These are phyloP conservation scores for Wickerhamomyces hampshirensis DNA, from an alignment of 805 yeast species.

Conservation along the genomic window DNA sequence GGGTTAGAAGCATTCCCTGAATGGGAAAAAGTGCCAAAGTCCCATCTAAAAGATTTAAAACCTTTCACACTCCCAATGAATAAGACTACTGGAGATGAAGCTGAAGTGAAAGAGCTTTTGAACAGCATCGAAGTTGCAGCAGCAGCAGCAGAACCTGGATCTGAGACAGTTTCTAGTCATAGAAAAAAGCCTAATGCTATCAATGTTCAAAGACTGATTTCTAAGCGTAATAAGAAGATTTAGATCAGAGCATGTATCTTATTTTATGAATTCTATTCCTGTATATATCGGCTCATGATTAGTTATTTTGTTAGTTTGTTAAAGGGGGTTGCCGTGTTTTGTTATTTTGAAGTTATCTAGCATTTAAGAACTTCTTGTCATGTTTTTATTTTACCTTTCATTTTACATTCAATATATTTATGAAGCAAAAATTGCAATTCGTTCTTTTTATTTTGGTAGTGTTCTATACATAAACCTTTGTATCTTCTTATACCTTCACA, in stretches of 20 bases:
- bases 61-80: constrained; percentile 31
- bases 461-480: too few relatives aligned
- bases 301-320: too few relatives aligned
- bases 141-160: background rate
- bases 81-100: constrained; percentile 4
- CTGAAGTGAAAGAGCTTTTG: constrained; percentile 4
- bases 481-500: constrained; percentile 26
- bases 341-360: too few relatives aligned
- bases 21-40: constrained; percentile 21
- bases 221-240: constrained; percentile 6
- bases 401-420: too few relatives aligned
- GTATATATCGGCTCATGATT: background rate
- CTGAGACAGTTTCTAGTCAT: too few relatives aligned
- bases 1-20: constrained; percentile 32
- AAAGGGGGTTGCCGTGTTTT: too few relatives aligned
- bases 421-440: too few relatives aligned
- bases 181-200: constrained; percentile 8
- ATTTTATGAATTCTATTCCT: background rate
- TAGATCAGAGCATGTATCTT: constrained; percentile 2
- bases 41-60: constrained; percentile 17
- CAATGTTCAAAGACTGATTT: background rate
- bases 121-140: constrained; percentile 1
- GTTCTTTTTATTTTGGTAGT: too few relatives aligned
- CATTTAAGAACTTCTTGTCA: too few relatives aligned
- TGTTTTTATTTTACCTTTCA: too few relatives aligned